Evolutionary conservation across 208 protist species (phyloP), one percentile per base, ranked within the genome.

Genomic region (Acanthamoeba lenticulata): DNA sequence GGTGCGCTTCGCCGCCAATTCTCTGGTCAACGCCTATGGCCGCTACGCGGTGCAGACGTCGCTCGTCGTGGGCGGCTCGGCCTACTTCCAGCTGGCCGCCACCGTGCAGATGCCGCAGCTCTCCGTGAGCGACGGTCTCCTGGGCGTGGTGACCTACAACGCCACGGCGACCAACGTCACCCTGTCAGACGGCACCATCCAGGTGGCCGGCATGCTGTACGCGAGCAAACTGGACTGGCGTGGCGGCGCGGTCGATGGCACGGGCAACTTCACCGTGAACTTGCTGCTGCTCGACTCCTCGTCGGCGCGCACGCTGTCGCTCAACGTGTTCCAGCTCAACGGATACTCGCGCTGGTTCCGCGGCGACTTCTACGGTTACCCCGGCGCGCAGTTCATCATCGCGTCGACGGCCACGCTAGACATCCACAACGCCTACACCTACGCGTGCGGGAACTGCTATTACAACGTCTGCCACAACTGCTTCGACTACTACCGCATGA

Each of bases 391-490:
- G 55, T 38, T 92, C 27, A 21, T 92, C 60, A n/a, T 92, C 13
- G 86, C 19, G 19, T 74, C 86, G 60, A 92, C 60, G 27, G 86
- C 60, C 86, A 92, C 86, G 0, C 47, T 92, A 38, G 86, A 92
- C 45, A 36, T 92, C 60, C 36, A 92, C 55, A 92, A 92, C 65
- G 44, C 19, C 4, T 77, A 92, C 55, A 74, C 86, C n/a, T 67
- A 92, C 40, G 24, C 86, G 60, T 92, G 86, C 29, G 86, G 38
- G 6, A 7, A 49, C 24, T 77, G 86, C 86, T 74, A 55, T n/a
- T 92, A 92, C 65, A 49, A 49, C 86, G n/a, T 77, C 55, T 74
- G 86, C 34, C 86, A 92, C 55, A 92, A 77, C 60, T 92, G 86
- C 86, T 92, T 92, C 86, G n/a, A 27, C 40, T 92, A 92, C 65